Evolutionary conservation across 495 filamentous ascomycete species (phyloP), one percentile per base, ranked within the genome.

Genomic region (Xylaria longipes): DNA sequence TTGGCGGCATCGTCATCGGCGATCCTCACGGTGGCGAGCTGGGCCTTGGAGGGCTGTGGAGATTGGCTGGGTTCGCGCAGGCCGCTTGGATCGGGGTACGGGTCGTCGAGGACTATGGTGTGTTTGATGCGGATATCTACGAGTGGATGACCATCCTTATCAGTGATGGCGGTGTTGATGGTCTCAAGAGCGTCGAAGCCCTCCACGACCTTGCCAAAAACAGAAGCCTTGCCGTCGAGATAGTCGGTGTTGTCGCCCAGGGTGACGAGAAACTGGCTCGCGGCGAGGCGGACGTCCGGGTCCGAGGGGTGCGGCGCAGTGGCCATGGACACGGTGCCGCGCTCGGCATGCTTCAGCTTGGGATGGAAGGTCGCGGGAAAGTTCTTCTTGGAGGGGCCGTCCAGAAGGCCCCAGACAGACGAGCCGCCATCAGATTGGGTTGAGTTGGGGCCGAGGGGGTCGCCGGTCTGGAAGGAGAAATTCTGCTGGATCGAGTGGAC

Each of bases 381-480:
- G n/a, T 91, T 91, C 73, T 89, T 90, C 77, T 91, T 91, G 43
- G 89, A 85, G 31, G 90, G 86, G 25, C 90, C 90, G n/a, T 90
- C 87, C 35, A 97, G 79, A 58, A 93, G 78, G 41, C 94, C 94
- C 95, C 95, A 98, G 81, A 97, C 93, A 25, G 93, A 97, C 41
- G 89, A 91, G 69, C 95, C 95, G 72, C 95, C 95, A 89, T 97
- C 92, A 77, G 94, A 97, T 35, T 92, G 90, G 71, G 88, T 80
- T 58, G 93, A 91, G 72, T 90, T 89, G 7, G 94, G 95, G 9
- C 95, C 95, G 52, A 97, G 87, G 45, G 95, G 95, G 80, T 98
- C 95, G 74, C 95, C 95, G 67, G 95, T 96, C 77, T 98, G 95
- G 81, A 97, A 97, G 68, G 94, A 94, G 83, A 97, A 97, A 79